Base-by-base conservation (phyloP, 2,329 filamentous ascomycete species). In the Monilinia vaccinii-corymbosi region DNA sequence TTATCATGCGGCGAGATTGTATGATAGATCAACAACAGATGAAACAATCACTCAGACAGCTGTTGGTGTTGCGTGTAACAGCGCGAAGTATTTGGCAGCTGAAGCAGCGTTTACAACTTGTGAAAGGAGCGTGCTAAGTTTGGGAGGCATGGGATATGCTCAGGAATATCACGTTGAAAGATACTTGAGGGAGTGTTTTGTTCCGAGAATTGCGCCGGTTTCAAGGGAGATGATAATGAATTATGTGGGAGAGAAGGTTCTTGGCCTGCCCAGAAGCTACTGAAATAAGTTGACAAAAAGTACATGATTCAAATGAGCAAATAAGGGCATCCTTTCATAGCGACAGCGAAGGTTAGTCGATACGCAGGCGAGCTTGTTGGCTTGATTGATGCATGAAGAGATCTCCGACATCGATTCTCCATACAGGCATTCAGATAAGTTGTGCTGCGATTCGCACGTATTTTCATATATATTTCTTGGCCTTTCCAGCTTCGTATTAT, bases 171-270 rank as follows among this genome's bases (percentile, higher is more conserved):
- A 86, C 69, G 83, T 87, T 13, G 84, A 87, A 71, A 75, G 84
- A 48, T 87, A 82, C 73, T 75, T 87, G 61, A 73, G 84, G n/a
- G 85, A 87, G 69, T 82, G 81, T 57, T 76, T 86, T 60, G 81
- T 87, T 44, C 84, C 84, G 3, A 73, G 85, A 11, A 83, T 88
- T 56, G 83, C 84, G 11, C 84, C 84, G 0, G 79, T 87, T 0
- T 85, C 81, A 60, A 72, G 84, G 64, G 87, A 90, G 74, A 90
- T 90, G 87, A 88, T 90, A 56, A 75, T 88, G 76, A 90, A 89
- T 65, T 89, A 84, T 70, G 80, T 90, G 14, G 78, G 80, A 3
- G 86, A 89, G 70, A 88, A 82, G 73, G 86, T 82, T 0, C 72
- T 90, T n/a, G 74, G 78, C 4, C 67, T 90, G 31, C 87, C 87